A percentile compares a stretch with the other conserved stretches of the same genome.
These are phyloP conservation scores for Talaromyces sp. DNA, from an alignment of 2,329 filamentous ascomycete species.

Conservation along the genomic window DNA sequence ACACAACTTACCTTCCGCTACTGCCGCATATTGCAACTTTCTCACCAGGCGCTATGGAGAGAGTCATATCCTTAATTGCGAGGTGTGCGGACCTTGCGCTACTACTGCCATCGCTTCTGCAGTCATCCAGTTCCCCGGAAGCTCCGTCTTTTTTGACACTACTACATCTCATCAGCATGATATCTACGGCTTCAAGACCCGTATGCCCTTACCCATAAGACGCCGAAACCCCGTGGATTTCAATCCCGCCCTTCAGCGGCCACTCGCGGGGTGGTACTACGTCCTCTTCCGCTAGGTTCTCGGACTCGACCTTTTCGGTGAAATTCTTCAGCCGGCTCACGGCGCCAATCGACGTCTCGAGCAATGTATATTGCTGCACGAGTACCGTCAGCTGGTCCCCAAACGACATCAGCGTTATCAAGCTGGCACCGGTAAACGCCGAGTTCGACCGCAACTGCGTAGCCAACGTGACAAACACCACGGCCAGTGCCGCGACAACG, in stretches of 20 bases:
- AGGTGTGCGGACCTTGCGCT: neutral
- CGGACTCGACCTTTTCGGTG: constrained; percentile 37
- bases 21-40: constrained; percentile 5
- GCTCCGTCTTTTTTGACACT: neutral
- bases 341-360: constrained; percentile 55
- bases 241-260: constrained; percentile 3
- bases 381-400: constrained; percentile 23
- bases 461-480: constrained; percentile 42
- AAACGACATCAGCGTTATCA: constrained; percentile 7
- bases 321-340: constrained; percentile 52
- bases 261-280: neutral
- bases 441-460: constrained; percentile 47
- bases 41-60: constrained; percentile 3
- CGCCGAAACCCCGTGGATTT: constrained; percentile 4
- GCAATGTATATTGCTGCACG: constrained; percentile 49
- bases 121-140: neutral
- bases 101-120: neutral
- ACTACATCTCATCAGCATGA: neutral
- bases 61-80: constrained; percentile 5
- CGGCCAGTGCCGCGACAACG: constrained; percentile 45
- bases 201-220: constrained; percentile 4
- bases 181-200: neutral
- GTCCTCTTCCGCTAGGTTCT: constrained; percentile 26
- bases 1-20: constrained; percentile 4
- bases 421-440: constrained; percentile 42